Conservation (phyloP, 768 basidiomycete species). For the Dioszegia hungarica region DNA sequence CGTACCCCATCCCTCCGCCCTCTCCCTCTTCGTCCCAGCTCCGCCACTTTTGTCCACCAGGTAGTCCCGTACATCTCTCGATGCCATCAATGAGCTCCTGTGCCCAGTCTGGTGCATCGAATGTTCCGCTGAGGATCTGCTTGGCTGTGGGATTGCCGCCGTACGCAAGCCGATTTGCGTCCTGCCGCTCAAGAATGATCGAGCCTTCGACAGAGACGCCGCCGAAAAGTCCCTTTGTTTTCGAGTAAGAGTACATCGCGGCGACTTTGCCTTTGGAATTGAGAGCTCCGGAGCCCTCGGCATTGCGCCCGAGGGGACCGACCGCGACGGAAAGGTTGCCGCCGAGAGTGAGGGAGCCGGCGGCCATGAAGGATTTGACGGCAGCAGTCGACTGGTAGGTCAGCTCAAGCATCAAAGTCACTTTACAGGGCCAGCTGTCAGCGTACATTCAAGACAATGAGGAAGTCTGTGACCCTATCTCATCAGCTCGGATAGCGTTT, state of each 20-base stretch:
- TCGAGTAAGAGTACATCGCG: conserved; percentile 71
- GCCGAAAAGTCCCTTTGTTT: conserved; percentile 88
- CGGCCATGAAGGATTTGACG: conserved; percentile 82
- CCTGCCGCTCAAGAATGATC: conserved; percentile 87
- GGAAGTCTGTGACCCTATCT: conserved; percentile 70
- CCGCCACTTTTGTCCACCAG: conserved; percentile 66
- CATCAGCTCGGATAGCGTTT: conserved; percentile 49
- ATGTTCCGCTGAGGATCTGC: conserved; percentile 70
- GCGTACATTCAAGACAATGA: conserved; percentile 71
- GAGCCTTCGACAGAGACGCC: conserved; percentile 76
- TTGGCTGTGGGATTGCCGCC: conserved; percentile 63
- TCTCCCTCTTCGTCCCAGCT: conserved; percentile 46
- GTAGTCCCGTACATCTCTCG: conserved; percentile 57
- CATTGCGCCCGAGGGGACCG: conserved; percentile 88
- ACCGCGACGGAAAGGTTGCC: conserved; percentile 80
- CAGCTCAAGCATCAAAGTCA: neutral
- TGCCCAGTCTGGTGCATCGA: conserved; percentile 76
- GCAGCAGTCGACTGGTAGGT: conserved; percentile 54
- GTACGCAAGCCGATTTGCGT: conserved; percentile 84
- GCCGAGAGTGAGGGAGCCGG: conserved; percentile 82
- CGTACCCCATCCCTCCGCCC: conserved; percentile 21
- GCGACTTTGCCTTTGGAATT: conserved; percentile 81
- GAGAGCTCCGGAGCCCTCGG: conserved; percentile 75
- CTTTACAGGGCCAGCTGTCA: neutral
- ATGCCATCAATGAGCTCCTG: conserved; percentile 67